Base-by-base conservation (phyloP, 1,284 basidiomycete genomes). In the Phellopilus nigrolimitatus region DNA sequence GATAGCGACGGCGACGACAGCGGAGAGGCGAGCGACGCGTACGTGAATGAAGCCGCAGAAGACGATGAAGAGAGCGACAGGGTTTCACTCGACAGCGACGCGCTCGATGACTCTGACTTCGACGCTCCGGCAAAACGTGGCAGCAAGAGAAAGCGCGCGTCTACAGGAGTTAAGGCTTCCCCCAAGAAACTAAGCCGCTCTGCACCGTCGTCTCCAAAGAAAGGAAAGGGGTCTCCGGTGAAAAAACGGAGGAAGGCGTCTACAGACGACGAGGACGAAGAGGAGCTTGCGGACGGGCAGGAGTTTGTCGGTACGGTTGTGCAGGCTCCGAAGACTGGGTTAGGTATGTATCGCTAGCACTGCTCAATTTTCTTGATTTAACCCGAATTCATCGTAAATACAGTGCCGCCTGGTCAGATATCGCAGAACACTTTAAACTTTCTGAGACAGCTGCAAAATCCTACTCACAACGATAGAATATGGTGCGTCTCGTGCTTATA, bases 391-490 rank as follows among this genome's bases (percentile, higher is more conserved):
- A 30, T 9, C 27, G 34, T 5, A 7, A 39, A 54, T 51, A 4
- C 59, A 91, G 93, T 91, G 0, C 86, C 91, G 0, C 76, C 88
- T 4, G 93, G 93, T 2, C 82, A 84, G 62, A 83, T 97, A 62
- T 95, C 91, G 1, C 72, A 80, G 58, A 93, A 95, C 60, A 90
- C 88, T 1, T 65, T 97, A 27, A 70, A 88, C 60, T 95, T 95
- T 63, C 67, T 95, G 54, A 66, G 62, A 4, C 73, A 85, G 41
- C 70, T 97, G 40, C 74, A 76, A 61, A 79, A 90, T 57, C 88
- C 89, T 1, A 74, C 79, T 44, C 84, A 80, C 59, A 97, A 97
- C 56, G 90, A 95, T 61, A 77, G 93, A 12, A 81, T 91, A 63
- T 97, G 93, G 92, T 88, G 55, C 37, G 76, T 64, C 28, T 25